Evolutionary conservation across 768 basidiomycete genomes (phyloP).

Genomic region (Galerina sulciceps): DNA sequence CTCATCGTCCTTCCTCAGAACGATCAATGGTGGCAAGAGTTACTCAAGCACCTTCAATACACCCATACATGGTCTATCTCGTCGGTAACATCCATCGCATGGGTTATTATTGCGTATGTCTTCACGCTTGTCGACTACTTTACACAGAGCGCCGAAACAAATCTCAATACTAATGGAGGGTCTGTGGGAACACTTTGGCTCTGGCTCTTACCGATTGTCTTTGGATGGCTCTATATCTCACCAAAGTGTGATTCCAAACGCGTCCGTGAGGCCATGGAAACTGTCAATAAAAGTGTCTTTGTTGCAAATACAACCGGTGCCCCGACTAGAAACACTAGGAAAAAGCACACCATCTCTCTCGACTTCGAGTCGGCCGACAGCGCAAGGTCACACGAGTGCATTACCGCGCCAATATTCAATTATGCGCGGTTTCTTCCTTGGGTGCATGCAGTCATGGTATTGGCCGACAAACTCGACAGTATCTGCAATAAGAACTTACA

Average conservation of each 20-base stretch:
- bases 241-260: conserved; percentile 40
- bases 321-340: too few species aligned
- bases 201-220: conserved; percentile 45
- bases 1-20: conserved; percentile 46
- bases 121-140: conserved; percentile 42
- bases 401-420: too few species aligned
- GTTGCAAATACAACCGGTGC: conserved; percentile 6
- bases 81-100: conserved; percentile 41
- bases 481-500: too few species aligned
- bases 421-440: too few species aligned
- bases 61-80: conserved; percentile 41
- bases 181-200: conserved; percentile 37
- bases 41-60: conserved; percentile 35
- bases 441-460: too few species aligned
- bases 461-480: too few species aligned
- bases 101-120: conserved; percentile 48
- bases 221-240: conserved; percentile 44
- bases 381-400: too few species aligned
- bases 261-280: conserved; percentile 28
- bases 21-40: conserved; percentile 43
- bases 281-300: conserved; percentile 31
- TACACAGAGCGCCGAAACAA: conserved; percentile 4
- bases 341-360: too few species aligned
- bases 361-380: too few species aligned
- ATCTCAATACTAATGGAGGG: conserved; percentile 35